Conservation (phyloP, 345 rosid species). For the Euphorbia lathyris region DNA sequence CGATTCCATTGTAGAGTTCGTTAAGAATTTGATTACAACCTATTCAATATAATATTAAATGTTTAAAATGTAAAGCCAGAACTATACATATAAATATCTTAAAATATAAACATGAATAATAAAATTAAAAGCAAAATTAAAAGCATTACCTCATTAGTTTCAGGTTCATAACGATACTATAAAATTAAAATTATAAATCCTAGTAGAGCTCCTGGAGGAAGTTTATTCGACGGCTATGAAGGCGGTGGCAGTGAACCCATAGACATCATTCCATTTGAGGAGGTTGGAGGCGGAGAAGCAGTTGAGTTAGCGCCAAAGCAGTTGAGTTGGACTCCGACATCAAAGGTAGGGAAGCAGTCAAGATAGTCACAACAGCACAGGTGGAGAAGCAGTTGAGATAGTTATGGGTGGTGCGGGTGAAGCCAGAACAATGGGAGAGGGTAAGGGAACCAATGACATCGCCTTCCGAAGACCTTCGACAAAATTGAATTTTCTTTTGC, state of each 20-base stretch:
- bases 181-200: no score
- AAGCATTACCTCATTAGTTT: no score
- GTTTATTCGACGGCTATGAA: not conserved
- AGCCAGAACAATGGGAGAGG: not conserved
- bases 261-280: slow-evolving; percentile 2
- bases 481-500: not conserved
- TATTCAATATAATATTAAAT: no score
- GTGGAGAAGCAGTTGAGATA: slow-evolving; percentile 12
- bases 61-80: no score
- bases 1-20: no score
- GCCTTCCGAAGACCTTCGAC: slow-evolving; percentile 15
- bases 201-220: slow-evolving; percentile 9
- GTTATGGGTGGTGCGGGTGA: not conserved
- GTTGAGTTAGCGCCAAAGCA: not conserved
- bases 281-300: not conserved
- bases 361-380: not conserved
- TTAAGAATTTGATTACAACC: no score
- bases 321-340: not conserved
- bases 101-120: no score
- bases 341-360: not conserved
- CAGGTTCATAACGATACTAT: no score
- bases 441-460: slow-evolving; percentile 19
- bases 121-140: no score
- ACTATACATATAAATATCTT: no score
- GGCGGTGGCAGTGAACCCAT: not conserved